Percentiles rank a stretch among this genome's conserved stretches.
These are phyloP conservation scores for Polyplosphaeria fusca DNA, from an alignment of 495 filamentous ascomycete genomes.

Conservation along the genomic window DNA sequence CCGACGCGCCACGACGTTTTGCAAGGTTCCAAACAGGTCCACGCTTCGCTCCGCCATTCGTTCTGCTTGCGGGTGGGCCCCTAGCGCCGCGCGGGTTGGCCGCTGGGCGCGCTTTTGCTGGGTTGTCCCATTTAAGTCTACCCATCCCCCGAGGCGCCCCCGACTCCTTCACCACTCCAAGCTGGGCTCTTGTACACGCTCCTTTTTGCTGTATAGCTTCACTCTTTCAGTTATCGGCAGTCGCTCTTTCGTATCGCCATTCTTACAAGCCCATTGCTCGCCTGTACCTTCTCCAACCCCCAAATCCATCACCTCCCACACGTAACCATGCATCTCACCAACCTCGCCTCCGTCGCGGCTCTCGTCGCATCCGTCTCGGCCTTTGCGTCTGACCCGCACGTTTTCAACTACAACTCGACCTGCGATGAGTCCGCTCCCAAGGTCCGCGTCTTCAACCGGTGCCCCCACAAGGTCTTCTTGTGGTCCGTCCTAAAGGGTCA, in stretches of 20 bases:
- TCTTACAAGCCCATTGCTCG: constrained; percentile 16
- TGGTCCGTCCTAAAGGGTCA: constrained; percentile 25
- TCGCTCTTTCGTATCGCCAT: constrained; percentile 22
- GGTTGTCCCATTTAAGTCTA: constrained; percentile 18
- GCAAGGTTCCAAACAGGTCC: constrained; percentile 9
- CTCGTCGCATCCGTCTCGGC: constrained; percentile 18
- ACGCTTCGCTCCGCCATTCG: constrained; percentile 22
- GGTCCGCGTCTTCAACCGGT: constrained; percentile 29
- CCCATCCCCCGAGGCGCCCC: constrained; percentile 4
- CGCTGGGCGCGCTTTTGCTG: constrained; percentile 5
- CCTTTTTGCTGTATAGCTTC: constrained; percentile 33
- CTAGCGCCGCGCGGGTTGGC: constrained; percentile 5
- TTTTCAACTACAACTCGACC: constrained; percentile 6
- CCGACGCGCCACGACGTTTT: constrained; percentile 23
- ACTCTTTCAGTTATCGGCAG: constrained; percentile 33
- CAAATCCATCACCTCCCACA: constrained; percentile 1
- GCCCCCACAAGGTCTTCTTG: constrained; percentile 29
- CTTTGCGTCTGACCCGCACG: neutral
- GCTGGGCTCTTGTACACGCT: constrained; percentile 29
- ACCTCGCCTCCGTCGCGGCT: constrained; percentile 18
- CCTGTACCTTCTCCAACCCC: neutral
- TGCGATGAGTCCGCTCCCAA: neutral
- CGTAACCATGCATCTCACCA: constrained; percentile 30
- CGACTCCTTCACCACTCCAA: constrained; percentile 26
- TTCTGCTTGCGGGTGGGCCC: neutral